Conservation (phyloP, 1,284 basidiomycete genomes). For the Schizopora paradoxa region DNA sequence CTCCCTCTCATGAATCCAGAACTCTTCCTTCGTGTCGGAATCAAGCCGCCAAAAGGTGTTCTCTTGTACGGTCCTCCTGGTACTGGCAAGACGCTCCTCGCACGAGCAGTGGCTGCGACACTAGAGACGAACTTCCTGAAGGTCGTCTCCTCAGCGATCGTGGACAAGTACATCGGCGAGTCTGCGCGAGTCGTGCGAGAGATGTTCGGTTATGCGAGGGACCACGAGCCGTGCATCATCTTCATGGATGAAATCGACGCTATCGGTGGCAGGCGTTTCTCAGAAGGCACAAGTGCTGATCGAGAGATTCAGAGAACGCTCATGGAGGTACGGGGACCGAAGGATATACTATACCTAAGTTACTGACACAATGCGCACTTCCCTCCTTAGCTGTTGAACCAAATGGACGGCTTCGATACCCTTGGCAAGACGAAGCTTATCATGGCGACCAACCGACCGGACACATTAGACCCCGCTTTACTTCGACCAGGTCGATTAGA, state of each 20-base stretch:
- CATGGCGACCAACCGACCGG: conserved; percentile 97
- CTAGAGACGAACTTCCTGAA: conserved; percentile 97
- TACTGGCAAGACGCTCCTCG: conserved; percentile 94
- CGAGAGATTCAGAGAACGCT: conserved; percentile 98
- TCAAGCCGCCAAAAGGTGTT: conserved; percentile 93
- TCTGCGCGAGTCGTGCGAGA: conserved; percentile 91
- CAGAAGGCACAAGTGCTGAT: conserved; percentile 97
- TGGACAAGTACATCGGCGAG: conserved; percentile 99
- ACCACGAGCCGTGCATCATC: conserved; percentile 98
- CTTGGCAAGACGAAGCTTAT: conserved; percentile 95
- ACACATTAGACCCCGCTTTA: conserved; percentile 96
- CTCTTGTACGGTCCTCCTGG: conserved; percentile 92
- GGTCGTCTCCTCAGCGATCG: conserved; percentile 98
- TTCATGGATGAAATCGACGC: conserved; percentile 99
- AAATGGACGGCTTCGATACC: conserved; percentile 99
- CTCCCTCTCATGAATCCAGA: conserved; percentile 94
- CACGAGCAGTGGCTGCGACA: conserved; percentile 93
- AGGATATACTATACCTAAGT: not conserved
- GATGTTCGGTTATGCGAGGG: conserved; percentile 97
- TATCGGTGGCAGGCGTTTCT: conserved; percentile 93
- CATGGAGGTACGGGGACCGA: conserved; percentile 75
- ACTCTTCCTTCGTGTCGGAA: conserved; percentile 91
- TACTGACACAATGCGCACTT: conserved; percentile 1
- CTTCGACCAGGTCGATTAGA: conserved; percentile 95
- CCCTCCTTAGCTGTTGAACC: conserved; percentile 79